Conservation (phyloP, 352 stramenopile genomes). For the Aphanomyces euteiches region DNA sequence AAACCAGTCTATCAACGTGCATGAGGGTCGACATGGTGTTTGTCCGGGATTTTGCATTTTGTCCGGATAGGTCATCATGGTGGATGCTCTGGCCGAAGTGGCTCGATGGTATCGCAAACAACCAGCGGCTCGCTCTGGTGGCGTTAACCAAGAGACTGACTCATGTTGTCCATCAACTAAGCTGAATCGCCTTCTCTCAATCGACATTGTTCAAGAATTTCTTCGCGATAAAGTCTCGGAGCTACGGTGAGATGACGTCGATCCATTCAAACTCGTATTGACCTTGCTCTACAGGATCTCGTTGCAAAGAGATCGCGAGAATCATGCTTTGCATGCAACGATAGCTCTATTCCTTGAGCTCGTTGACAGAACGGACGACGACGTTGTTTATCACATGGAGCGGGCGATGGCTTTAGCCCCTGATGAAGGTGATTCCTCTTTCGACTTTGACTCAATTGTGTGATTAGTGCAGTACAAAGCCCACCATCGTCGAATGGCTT, state of each 20-base stretch:
- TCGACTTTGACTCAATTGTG: not conserved
- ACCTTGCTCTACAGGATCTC: not conserved
- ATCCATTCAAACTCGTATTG: not conserved
- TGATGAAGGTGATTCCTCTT: not conserved
- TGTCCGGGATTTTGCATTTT: not conserved
- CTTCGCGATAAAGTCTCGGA: not conserved
- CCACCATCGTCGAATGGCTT: not conserved
- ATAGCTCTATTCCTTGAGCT: slow-evolving; percentile 4
- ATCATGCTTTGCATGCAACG: not conserved
- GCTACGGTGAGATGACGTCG: not conserved
- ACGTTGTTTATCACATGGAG: not conserved
- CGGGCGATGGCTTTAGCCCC: not conserved
- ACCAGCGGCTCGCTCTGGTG: no score
- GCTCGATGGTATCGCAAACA: slow-evolving; percentile 19
- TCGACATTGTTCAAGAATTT: not conserved
- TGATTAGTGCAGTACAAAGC: slow-evolving; percentile 15
- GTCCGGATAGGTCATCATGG: slow-evolving; percentile 10
- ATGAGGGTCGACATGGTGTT: no score
- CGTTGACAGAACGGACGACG: not conserved
- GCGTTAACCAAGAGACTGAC: not conserved
- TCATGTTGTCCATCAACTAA: not conserved
- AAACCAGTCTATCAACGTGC: no score
- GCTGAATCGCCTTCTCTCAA: slow-evolving; percentile 15
- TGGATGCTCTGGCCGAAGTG: slow-evolving; percentile 13
- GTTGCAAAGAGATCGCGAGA: not conserved